A percentile compares a stretch with the other conserved stretches of the same genome.
Conservation (phyloP, 1,284 basidiomycete genomes). For the Leccinum huronense region DNA sequence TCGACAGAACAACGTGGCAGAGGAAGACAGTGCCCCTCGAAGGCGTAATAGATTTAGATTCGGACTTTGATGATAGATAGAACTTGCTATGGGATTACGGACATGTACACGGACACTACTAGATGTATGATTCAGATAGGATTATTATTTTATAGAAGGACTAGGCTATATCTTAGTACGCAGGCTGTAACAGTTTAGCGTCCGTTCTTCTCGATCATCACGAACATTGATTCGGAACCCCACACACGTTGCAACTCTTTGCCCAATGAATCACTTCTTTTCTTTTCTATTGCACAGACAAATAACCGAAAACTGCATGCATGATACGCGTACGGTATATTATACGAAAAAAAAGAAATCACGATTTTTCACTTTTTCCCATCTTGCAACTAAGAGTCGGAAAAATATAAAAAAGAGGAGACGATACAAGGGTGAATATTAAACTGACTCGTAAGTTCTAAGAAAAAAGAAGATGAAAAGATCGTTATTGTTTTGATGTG, state of each 20-base stretch:
- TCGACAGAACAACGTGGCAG: slow-evolving; percentile 57
- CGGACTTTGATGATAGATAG: not conserved
- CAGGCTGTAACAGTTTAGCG: no score
- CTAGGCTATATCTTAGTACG: no score
- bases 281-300: not conserved
- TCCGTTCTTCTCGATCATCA: no score
- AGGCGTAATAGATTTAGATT: not conserved
- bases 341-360: slow-evolving; percentile 8
- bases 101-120: no score
- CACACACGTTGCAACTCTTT: not conserved
- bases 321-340: slow-evolving; percentile 13
- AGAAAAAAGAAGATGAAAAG: slow-evolving; percentile 6
- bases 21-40: slow-evolving; percentile 38
- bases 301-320: not conserved
- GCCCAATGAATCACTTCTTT: not conserved
- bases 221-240: no score
- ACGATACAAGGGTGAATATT: slow-evolving; percentile 24
- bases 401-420: slow-evolving; percentile 4
- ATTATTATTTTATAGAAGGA: no score
- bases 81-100: not conserved
- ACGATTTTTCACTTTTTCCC: not conserved
- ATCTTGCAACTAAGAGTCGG: not conserved
- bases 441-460: slow-evolving; percentile 23
- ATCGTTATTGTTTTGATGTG: slow-evolving; percentile 31
- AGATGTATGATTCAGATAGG: no score